Evolutionary conservation across 129 eudicot species (phyloP), one percentile per base, ranked within the genome.

Genomic region (Flaveria brownii): DNA sequence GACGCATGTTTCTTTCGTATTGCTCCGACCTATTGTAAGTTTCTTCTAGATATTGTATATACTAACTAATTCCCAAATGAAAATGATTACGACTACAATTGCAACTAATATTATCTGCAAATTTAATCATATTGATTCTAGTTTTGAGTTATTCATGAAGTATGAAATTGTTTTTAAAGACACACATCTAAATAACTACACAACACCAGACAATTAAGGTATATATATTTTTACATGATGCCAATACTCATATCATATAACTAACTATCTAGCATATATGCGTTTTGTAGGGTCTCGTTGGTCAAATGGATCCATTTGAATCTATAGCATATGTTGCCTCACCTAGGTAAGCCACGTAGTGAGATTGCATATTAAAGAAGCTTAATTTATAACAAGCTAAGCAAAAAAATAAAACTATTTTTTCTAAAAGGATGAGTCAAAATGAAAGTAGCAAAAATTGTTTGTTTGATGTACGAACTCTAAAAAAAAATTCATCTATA

Each of bases 1-100:
- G 49, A 43, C 70, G 18, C 49, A 46, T 63, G 68, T 72, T 25
- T 72, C 78, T 79, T 63, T 71, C 15, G 52, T 42, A 22, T 79
- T 72, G 23, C 77, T 47, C 62, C 43, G 15, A 61, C 82, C 78
- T 33, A 63, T 43, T 63, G 83, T 79, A 72, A 72, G 73, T 33
- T 6, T 36, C 15, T 39, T 14, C 41, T 14, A 62, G 12, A 33
- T 9, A 55, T n/a, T 13, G 22, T 20, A 20, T 28, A 5, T 47
- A 46, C 45, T 20, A 36, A 36, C 41, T 36, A 36, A 36, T 36
- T 36, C 7, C 41, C 41, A 36, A 36, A 36, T 36, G 5, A 36
- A 5, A 36, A 36, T 5, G 41, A 36, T 36, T 36, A 36, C 5
- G 41, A 36, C 41, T 36, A 36, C 41, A 36, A 36, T 36, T 36